phyloP scores from a whole-genome alignment of 257 asterid genomes.

The Penstemon newberryi region DNA sequence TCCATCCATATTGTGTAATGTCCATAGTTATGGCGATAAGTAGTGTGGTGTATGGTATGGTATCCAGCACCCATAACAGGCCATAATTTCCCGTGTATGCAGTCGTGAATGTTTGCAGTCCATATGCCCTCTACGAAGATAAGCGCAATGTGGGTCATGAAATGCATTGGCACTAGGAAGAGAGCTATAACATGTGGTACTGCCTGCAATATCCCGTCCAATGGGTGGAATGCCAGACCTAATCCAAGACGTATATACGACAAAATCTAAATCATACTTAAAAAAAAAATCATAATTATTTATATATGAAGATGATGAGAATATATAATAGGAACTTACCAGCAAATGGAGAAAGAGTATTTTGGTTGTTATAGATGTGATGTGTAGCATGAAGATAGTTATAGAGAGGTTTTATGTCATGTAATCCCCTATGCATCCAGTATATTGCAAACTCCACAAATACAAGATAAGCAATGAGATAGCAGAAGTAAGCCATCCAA shows the following conservation, averaged over 20 bases:
- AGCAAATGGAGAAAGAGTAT: constrained; percentile 97
- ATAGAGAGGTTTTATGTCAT: constrained; percentile 92
- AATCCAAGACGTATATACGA: constrained; percentile 2
- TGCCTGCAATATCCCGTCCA: constrained; percentile 94
- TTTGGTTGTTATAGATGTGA: constrained; percentile 98
- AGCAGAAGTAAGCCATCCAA: constrained; percentile 51
- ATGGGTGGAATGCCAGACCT: constrained; percentile 96
- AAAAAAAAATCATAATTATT: background rate
- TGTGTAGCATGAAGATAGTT: constrained; percentile 94
- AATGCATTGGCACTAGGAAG: constrained; percentile 76
- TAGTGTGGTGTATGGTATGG: constrained; percentile 98
- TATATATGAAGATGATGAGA: background rate
- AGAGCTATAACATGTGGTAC: constrained; percentile 80
- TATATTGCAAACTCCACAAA: constrained; percentile 91
- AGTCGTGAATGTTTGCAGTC: constrained; percentile 95
- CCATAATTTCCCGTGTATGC: constrained; percentile 87
- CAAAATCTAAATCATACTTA: constrained; percentile 12
- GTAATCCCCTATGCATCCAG: constrained; percentile 97
- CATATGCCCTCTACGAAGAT: constrained; percentile 78
- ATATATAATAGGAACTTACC: constrained; percentile 53
- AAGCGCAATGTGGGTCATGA: constrained; percentile 66
- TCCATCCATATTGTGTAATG: constrained; percentile 98
- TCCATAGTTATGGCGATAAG: constrained; percentile 92
- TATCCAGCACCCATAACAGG: constrained; percentile 99
- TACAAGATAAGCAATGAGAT: constrained; percentile 56